Base-by-base conservation (phyloP, 1,139 yeast species). In the Protomyces lactucae-debilis region DNA sequence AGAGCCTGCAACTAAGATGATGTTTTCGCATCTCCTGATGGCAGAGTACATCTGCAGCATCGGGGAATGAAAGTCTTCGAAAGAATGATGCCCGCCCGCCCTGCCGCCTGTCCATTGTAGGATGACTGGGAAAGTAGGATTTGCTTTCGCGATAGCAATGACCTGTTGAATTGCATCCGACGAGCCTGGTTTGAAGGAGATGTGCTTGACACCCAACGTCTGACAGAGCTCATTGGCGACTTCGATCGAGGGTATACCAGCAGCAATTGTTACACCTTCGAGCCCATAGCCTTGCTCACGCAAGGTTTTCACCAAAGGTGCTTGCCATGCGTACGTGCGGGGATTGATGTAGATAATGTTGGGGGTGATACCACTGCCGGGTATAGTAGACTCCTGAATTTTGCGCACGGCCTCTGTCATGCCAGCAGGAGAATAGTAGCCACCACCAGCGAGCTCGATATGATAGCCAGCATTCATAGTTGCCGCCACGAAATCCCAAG, bases 41-140 rank as follows among this genome's bases (percentile, higher is more conserved):
- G 88, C 88, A 71, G 96, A 82, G 79, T 93, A 93, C 93, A 92
- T 93, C 77, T 90, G 97, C 74, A 93, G 80, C 72, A 93, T 84
- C 72, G 99, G 99, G 74, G 92, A 93, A 77, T 93, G 99, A 95
- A 92, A 91, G 79, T 93, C 99, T 82, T 93, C 99, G 75, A 86
- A 93, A 66, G 98, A 92, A 78, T 93, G 99, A 77, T 93, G 99
- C 74, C 99, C 99, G 83, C 99, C 99, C 80, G 97, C 99, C 84
- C 99, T 92, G 77, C 99, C 99, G 83, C 98, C 99, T 69, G 99
- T 93, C 99, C 99, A 93, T 82, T 93, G 99, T 72, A 93, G 81
- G 66, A 93, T 92, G 73, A 93, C 89, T 70, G 99, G 99, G 91
- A 95, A 93, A 68, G 76, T 79, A 71, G 99, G 99, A 78, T 92